These are phyloP conservation scores for Hypomyces perniciosus DNA, from an alignment of 2,329 filamentous ascomycete species.

Conservation along the genomic window DNA sequence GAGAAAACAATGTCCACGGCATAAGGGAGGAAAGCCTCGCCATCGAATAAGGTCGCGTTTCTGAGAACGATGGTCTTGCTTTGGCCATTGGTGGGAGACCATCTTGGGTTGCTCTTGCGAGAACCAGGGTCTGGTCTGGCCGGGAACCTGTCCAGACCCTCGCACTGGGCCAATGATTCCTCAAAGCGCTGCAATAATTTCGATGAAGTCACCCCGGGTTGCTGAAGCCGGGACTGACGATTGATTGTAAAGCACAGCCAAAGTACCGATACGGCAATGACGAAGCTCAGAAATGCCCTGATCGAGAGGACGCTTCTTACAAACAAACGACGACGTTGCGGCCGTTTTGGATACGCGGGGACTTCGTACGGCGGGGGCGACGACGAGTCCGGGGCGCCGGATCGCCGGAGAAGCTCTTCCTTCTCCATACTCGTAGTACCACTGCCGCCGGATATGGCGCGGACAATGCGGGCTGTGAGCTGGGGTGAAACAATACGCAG, in stretches of 20 bases:
- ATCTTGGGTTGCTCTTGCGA: slow-evolving; percentile 30
- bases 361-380: slow-evolving; percentile 8
- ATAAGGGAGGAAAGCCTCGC: slow-evolving; percentile 27
- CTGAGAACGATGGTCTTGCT: slow-evolving; percentile 29
- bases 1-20: slow-evolving; percentile 25
- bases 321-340: slow-evolving; percentile 1
- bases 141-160: slow-evolving; percentile 1
- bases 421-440: not conserved
- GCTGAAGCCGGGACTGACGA: slow-evolving; percentile 1
- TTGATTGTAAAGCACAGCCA: slow-evolving; percentile 7
- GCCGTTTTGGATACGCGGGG: slow-evolving; percentile 7
- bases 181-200: slow-evolving; percentile 6
- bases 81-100: slow-evolving; percentile 34
- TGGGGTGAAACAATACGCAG: too few relatives aligned
- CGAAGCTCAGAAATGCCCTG: slow-evolving; percentile 6
- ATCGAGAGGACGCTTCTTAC: slow-evolving; percentile 6
- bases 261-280: slow-evolving; percentile 5
- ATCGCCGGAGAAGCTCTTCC: not conserved
- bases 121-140: slow-evolving; percentile 1
- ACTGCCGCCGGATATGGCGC: too few relatives aligned
- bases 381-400: not conserved
- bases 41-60: slow-evolving; percentile 40
- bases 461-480: too few relatives aligned
- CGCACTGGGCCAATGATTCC: slow-evolving; percentile 7
- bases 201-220: not conserved